Evolutionary conservation across 257 asterid species (phyloP).

Genomic region (Capsicum pubescens): DNA sequence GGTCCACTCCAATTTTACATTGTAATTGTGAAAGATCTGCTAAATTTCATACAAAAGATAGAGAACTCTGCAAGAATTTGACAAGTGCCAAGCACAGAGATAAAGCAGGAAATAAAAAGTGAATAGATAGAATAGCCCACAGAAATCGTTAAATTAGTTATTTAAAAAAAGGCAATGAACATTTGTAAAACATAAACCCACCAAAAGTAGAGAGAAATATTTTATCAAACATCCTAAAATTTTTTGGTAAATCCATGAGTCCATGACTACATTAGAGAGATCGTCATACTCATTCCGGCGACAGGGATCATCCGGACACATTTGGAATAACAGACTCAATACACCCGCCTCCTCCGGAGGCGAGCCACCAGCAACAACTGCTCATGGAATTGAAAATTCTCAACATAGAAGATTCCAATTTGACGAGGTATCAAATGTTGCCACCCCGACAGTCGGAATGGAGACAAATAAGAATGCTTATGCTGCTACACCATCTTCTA

Average conservation of each 20-base stretch:
- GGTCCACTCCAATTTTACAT: not conserved
- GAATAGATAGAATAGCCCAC: not conserved
- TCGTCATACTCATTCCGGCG: conserved; percentile 70
- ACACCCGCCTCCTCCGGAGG: not conserved
- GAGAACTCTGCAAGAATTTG: not conserved
- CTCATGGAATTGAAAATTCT: not conserved
- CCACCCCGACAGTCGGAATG: not conserved
- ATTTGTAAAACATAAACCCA: not conserved
- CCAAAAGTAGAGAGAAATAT: not conserved
- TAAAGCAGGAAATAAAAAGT: not conserved
- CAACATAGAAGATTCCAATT: not conserved
- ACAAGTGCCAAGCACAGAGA: conserved; percentile 3
- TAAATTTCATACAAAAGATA: not conserved
- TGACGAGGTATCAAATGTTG: not conserved
- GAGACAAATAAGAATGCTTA: conserved; percentile 20
- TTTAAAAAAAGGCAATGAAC: not conserved
- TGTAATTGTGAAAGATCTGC: not conserved
- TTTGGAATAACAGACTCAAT: conserved; percentile 49
- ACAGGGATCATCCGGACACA: conserved; percentile 81
- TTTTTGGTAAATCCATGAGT: not conserved
- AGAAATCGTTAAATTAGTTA: conserved; percentile 40
- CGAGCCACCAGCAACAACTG: not conserved
- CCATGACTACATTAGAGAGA: conserved; percentile 68
- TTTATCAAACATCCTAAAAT: not conserved
- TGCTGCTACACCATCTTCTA: conserved; percentile 11